Evolutionary conservation across 1,284 basidiomycete species (phyloP).

Genomic region (Cryptococcus sp.): DNA sequence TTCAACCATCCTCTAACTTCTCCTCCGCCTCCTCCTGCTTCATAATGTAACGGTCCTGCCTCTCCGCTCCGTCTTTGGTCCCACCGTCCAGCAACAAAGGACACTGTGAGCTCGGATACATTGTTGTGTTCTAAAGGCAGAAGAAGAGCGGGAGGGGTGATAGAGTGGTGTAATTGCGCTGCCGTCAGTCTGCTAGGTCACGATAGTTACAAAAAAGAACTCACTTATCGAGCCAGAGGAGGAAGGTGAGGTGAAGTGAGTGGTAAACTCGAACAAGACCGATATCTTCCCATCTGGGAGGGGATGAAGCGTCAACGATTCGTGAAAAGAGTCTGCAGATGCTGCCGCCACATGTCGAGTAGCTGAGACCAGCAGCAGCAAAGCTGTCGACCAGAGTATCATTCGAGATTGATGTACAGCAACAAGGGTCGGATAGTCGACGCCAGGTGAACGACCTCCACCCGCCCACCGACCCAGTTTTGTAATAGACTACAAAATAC

Average conservation of each 20-base stretch:
- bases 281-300: constrained; percentile 78
- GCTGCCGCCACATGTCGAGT: neutral
- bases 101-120: constrained; percentile 78
- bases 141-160: constrained; percentile 79
- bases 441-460: neutral
- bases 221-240: constrained; percentile 8
- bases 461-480: neutral
- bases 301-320: constrained; percentile 66
- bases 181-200: neutral
- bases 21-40: constrained; percentile 72
- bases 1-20: constrained; percentile 87
- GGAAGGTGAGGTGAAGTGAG: constrained; percentile 48
- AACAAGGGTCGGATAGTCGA: too few species aligned
- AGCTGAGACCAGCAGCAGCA: constrained; percentile 7
- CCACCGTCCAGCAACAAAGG: constrained; percentile 86
- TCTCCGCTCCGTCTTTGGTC: constrained; percentile 78
- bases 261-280: constrained; percentile 77
- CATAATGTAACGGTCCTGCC: constrained; percentile 53
- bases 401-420: neutral
- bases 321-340: constrained; percentile 43
- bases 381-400: constrained; percentile 3
- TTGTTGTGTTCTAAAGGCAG: constrained; percentile 78
- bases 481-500: constrained; percentile 7
- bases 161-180: constrained; percentile 69
- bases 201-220: too few species aligned